Evolutionary conservation across 2,329 filamentous ascomycete species (phyloP).

Genomic region (Arthroderma sp.): DNA sequence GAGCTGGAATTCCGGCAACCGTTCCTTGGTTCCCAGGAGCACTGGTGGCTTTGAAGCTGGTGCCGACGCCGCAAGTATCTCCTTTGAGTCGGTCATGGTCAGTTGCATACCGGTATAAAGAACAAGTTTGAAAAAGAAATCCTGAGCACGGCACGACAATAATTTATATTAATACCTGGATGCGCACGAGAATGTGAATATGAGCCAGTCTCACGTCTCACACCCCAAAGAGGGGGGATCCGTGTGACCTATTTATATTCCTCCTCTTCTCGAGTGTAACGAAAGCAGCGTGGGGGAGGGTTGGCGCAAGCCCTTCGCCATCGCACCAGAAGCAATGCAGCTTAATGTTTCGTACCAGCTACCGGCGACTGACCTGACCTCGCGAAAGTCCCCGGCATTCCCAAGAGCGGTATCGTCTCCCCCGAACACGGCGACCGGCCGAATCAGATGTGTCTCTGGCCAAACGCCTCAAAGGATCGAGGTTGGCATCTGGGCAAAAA

Average conservation of each 20-base stretch:
- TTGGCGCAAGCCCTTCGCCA: neutral
- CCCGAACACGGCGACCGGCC: neutral
- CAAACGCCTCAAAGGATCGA: neutral
- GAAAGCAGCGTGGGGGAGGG: neutral
- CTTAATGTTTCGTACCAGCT: neutral
- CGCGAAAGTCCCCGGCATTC: neutral
- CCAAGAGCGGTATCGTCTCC: neutral
- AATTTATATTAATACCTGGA: neutral
- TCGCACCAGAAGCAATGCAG: neutral
- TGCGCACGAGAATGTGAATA: neutral
- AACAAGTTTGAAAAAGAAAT: neutral
- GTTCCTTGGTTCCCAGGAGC: conserved; percentile 11
- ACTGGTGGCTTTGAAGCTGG: neutral
- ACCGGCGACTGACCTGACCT: neutral
- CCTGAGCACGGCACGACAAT: neutral
- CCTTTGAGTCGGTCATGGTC: neutral
- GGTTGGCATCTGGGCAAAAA: no score
- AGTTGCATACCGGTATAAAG: neutral
- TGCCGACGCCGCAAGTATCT: neutral
- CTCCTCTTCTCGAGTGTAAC: neutral
- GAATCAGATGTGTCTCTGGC: neutral
- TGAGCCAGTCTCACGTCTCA: neutral
- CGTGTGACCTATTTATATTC: conserved; percentile 1
- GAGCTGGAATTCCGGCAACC: conserved; percentile 63
- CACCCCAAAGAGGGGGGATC: neutral